Evolutionary conservation across 108 stramenopile genomes (phyloP), one percentile per base, ranked within the genome.

Genomic region (Cyclotella distinguenda): DNA sequence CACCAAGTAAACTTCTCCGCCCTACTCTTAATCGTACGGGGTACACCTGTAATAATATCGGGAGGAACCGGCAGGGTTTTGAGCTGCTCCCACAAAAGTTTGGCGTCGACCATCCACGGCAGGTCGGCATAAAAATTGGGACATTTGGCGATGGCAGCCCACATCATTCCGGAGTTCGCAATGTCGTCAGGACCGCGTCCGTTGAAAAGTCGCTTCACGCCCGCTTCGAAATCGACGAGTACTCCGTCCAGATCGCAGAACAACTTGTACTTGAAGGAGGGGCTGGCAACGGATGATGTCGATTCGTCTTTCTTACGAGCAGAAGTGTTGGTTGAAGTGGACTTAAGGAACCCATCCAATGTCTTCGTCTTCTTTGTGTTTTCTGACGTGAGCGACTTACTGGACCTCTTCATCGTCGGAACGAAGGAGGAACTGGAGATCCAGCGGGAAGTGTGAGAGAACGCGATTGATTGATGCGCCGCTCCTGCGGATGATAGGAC

Each of bases 211-310:
- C 44, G 50, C 38, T 72, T 70, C 18, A 91, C 81, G 11, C 90
- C 87, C 19, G 72, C 54, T 48, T 85, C 81, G 74, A 91, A 91
- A 58, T 91, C 87, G n/a, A 77, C 78, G 28, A 91, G 73, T 12
- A 88, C 87, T 34, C 90, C 90, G 46, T 91, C 90, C 44, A 91
- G 64, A 55, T 91, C 90, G 54, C 90, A 91, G 45, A 83, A 91
- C 31, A 91, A 68, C 46, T 80, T 82, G 67, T 76, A 82, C 43
- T 51, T 53, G 26, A 59, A 66, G 10, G 49, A 38, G 4, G 50
- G 56, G n/a, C n/a, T n/a, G n/a, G n/a, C n/a, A n/a, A n/a, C n/a
- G n/a, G n/a, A n/a, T n/a, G n/a, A n/a, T n/a, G n/a, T n/a, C n/a
- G n/a, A n/a, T n/a, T n/a, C n/a, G n/a, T n/a, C n/a, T n/a, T n/a